Evolutionary conservation across 257 asterid genomes (phyloP).

Genomic region (Solanum chmielewskii): DNA sequence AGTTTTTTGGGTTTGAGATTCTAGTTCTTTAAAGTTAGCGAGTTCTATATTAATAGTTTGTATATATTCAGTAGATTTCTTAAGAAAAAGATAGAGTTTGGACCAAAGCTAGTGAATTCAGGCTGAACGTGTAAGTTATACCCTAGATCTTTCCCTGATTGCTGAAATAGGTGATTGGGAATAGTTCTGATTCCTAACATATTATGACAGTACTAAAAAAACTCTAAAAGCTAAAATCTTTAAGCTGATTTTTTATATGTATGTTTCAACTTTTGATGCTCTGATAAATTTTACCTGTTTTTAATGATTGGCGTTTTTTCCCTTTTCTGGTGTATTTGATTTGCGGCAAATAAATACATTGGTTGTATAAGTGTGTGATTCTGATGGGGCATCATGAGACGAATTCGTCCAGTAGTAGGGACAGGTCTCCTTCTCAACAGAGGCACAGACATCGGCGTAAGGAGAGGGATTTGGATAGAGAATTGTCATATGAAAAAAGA

Average conservation of each 20-base stretch:
- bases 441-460: neutral
- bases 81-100: neutral
- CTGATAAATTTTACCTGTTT: neutral
- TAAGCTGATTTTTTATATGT: neutral
- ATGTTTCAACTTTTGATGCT: neutral
- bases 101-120: neutral
- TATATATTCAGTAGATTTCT: neutral
- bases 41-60: neutral
- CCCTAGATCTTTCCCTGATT: neutral
- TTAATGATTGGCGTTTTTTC: neutral
- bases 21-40: neutral
- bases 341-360: neutral
- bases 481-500: neutral
- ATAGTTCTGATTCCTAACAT: neutral
- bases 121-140: neutral
- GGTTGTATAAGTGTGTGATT: neutral
- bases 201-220: neutral
- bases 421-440: neutral
- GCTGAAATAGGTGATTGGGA: neutral
- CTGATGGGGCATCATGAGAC: neutral
- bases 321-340: neutral
- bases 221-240: neutral
- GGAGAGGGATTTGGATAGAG: neutral
- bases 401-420: neutral
- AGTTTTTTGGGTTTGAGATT: neutral